Conservation (phyloP, 257 asterid genomes). For the Oldenlandia corymbosa region DNA sequence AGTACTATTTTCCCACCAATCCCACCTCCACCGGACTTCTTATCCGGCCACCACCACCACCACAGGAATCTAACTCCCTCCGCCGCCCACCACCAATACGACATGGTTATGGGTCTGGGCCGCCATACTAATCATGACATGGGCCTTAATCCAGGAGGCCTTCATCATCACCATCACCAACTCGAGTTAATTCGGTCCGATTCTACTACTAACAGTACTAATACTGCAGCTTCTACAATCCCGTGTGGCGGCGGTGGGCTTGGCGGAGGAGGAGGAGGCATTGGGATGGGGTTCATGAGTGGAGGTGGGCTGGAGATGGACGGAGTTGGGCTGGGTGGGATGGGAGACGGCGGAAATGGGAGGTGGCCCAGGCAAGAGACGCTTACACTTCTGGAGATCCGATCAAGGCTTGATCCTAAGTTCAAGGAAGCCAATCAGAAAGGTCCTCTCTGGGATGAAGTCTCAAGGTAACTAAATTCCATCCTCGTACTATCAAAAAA, state of each 20-base stretch:
- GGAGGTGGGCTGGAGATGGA: constrained; percentile 43
- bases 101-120: constrained; percentile 34
- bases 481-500: no score
- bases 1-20: constrained; percentile 48
- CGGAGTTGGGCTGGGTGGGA: constrained; percentile 28
- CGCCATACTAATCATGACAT: constrained; percentile 15
- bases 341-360: constrained; percentile 53
- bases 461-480: constrained; percentile 97
- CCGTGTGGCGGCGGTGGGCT: constrained; percentile 7
- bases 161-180: constrained; percentile 15
- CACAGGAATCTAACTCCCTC: constrained; percentile 26
- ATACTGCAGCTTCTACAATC: neutral
- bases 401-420: constrained; percentile 82
- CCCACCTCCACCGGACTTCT: constrained; percentile 45
- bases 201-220: constrained; percentile 24
- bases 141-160: constrained; percentile 15
- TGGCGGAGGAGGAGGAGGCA: neutral
- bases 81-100: constrained; percentile 38
- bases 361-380: constrained; percentile 99
- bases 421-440: constrained; percentile 95
- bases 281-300: constrained; percentile 21
- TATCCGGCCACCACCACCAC: constrained; percentile 33
- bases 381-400: constrained; percentile 91
- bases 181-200: constrained; percentile 42
- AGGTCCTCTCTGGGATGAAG: constrained; percentile 97